Conservation (phyloP, 192 early-diverging fungal genomes). For the Phlyctochytrium planicorne region DNA sequence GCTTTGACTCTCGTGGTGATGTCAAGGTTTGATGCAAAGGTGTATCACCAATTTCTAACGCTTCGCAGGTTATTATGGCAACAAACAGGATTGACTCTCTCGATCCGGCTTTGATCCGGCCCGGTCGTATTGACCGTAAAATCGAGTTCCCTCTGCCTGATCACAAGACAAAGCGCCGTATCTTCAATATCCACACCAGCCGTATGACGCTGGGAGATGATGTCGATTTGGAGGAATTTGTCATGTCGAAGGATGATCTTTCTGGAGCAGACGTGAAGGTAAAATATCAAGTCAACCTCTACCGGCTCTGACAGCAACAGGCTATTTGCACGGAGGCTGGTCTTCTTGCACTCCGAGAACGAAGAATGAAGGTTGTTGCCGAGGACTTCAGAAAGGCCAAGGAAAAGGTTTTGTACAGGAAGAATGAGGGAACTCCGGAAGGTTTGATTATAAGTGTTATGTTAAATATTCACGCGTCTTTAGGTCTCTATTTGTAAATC, state of each 20-base stretch:
- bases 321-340: conserved; percentile 99
- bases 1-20: conserved; percentile 96
- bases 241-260: conserved; percentile 99
- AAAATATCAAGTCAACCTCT: not conserved
- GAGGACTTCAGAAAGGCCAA: conserved; percentile 98
- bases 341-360: conserved; percentile 92
- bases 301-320: conserved; percentile 30
- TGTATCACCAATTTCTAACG: conserved; percentile 1
- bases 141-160: conserved; percentile 99
- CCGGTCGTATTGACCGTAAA: conserved; percentile 95
- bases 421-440: conserved; percentile 98
- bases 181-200: conserved; percentile 91
- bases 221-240: conserved; percentile 98
- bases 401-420: conserved; percentile 98
- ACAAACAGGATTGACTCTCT: conserved; percentile 97
- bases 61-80: conserved; percentile 90
- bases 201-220: conserved; percentile 98
- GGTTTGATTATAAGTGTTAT: conserved; percentile 49
- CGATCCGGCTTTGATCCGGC: conserved; percentile 95
- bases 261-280: conserved; percentile 98
- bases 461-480: not conserved
- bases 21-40: conserved; percentile 69
- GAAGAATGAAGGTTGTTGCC: conserved; percentile 96
- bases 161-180: conserved; percentile 93
- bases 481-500: conserved; percentile 18